These are phyloP conservation scores for Cyclostephanos tholiformis DNA, from an alignment of 108 stramenopile genomes.

Conservation along the genomic window DNA sequence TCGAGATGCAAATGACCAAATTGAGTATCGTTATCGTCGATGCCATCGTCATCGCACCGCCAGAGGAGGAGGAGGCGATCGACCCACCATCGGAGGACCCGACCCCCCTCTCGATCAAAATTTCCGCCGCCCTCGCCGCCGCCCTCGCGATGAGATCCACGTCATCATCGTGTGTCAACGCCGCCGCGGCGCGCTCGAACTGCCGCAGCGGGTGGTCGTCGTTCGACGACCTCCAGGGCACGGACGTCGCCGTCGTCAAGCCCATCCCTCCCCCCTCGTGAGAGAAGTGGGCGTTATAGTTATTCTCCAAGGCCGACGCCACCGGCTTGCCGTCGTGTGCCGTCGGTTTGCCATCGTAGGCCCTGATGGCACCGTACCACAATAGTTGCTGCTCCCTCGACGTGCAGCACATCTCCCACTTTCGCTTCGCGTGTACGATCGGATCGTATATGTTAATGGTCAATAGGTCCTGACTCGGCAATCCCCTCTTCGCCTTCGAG, in stretches of 20 bases:
- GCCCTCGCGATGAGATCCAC: constrained; percentile 42
- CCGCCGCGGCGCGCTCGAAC: constrained; percentile 10
- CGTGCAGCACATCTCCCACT: constrained; percentile 62
- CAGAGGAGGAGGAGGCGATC: constrained; percentile 2
- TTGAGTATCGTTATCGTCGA: constrained; percentile 36
- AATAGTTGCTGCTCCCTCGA: constrained; percentile 47
- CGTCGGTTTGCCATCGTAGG: constrained; percentile 44
- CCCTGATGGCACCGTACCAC: constrained; percentile 55
- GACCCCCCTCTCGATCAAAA: constrained; percentile 26
- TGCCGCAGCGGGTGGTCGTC: not conserved
- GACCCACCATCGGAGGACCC: too few relatives aligned
- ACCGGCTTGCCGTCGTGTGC: not conserved
- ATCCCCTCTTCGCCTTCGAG: constrained; percentile 40
- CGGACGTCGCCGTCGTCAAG: not conserved
- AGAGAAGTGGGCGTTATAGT: too few relatives aligned
- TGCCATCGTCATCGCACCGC: not conserved
- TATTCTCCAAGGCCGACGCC: too few relatives aligned
- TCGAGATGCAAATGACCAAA: constrained; percentile 28
- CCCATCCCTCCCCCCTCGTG: not conserved
- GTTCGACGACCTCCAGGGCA: too few relatives aligned
- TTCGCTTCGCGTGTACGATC: constrained; percentile 33
- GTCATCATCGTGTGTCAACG: constrained; percentile 20
- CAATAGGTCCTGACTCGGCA: constrained; percentile 46
- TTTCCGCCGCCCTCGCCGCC: constrained; percentile 40
- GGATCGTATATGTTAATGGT: constrained; percentile 53